A percentile compares a stretch with the other conserved stretches of the same genome.
These are phyloP conservation scores for Albugo laibachii DNA, from an alignment of 352 stramenopile species.

Conservation along the genomic window DNA sequence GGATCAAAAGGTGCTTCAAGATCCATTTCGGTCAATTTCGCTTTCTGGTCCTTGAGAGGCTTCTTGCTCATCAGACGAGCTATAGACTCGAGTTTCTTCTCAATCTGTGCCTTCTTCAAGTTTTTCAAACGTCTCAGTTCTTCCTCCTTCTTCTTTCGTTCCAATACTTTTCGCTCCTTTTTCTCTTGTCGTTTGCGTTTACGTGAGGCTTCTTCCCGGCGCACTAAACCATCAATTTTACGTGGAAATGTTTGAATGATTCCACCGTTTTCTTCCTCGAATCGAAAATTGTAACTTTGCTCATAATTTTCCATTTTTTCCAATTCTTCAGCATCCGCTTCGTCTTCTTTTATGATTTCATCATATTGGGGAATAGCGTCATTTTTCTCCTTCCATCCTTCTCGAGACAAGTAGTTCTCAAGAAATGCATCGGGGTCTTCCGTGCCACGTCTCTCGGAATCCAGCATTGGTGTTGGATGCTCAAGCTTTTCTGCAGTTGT, in stretches of 20 bases:
- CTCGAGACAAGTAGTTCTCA: slow-evolving; percentile 52
- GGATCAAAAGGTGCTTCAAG: slow-evolving; percentile 94
- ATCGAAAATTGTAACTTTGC: slow-evolving; percentile 98
- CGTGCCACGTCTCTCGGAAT: slow-evolving; percentile 10
- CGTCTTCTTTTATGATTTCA: slow-evolving; percentile 66
- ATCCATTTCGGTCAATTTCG: slow-evolving; percentile 29
- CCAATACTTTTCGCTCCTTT: slow-evolving; percentile 87
- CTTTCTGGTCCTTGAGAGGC: slow-evolving; percentile 12
- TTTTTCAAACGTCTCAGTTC: slow-evolving; percentile 95
- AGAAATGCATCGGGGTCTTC: slow-evolving; percentile 60
- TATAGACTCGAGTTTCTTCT: slow-evolving; percentile 87
- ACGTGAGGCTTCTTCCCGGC: slow-evolving; percentile 90
- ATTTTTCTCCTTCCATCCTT: slow-evolving; percentile 71
- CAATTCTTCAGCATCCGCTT: slow-evolving; percentile 81
- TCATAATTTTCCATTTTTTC: slow-evolving; percentile 95
- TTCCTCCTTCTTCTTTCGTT: slow-evolving; percentile 94
- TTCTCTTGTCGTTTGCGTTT: slow-evolving; percentile 89
- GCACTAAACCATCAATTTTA: slow-evolving; percentile 75
- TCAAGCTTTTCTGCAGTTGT: slow-evolving; percentile 24
- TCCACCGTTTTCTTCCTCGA: slow-evolving; percentile 88
- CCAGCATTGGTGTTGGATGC: slow-evolving; percentile 45
- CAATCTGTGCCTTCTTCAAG: slow-evolving; percentile 91
- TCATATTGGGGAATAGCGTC: slow-evolving; percentile 44
- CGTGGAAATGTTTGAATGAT: slow-evolving; percentile 74
- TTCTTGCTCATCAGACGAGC: slow-evolving; percentile 54